Conservation (phyloP, 2,329 filamentous ascomycete species). For the Claviceps maximensis region DNA sequence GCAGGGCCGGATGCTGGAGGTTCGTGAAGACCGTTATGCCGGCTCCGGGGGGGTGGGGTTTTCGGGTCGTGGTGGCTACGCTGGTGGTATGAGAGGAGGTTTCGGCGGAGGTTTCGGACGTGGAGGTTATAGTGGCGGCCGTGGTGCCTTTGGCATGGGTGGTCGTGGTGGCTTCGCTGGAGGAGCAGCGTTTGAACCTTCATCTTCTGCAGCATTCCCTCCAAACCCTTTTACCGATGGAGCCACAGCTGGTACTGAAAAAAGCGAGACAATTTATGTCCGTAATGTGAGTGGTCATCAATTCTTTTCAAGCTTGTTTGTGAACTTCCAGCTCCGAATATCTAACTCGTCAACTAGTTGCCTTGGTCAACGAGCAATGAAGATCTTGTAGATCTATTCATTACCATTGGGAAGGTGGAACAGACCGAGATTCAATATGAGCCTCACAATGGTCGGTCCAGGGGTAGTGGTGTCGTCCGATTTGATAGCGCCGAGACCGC, state of each 20-base stretch:
- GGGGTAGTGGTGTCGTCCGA: constrained; percentile 90
- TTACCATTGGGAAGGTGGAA: constrained; percentile 94
- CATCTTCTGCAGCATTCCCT: constrained; percentile 33
- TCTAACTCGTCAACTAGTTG: constrained; percentile 42
- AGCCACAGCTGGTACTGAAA: constrained; percentile 75
- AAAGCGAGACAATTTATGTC: constrained; percentile 77
- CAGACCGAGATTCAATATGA: constrained; percentile 99
- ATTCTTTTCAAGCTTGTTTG: no score
- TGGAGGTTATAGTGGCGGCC: constrained; percentile 37
- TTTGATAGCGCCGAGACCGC: constrained; percentile 76
- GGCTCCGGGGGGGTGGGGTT: constrained; percentile 45
- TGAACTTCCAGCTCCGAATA: neutral
- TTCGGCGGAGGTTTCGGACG: constrained; percentile 42
- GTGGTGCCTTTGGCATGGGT: constrained; percentile 30
- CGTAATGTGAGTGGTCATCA: constrained; percentile 68
- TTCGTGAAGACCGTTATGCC: constrained; percentile 91
- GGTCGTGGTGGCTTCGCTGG: constrained; percentile 25
- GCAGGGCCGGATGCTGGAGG: constrained; percentile 87
- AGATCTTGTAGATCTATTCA: constrained; percentile 90
- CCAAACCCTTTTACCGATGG: constrained; percentile 92
- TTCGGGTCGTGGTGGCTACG: constrained; percentile 45
- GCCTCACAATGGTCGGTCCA: constrained; percentile 85
- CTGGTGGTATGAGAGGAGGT: constrained; percentile 44
- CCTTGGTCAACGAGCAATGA: constrained; percentile 99
- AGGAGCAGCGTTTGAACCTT: constrained; percentile 36